Evolutionary conservation across 176 grass and related monocot species (phyloP), one percentile per base, ranked within the genome.

Genomic region (Oryza rufipogon): DNA sequence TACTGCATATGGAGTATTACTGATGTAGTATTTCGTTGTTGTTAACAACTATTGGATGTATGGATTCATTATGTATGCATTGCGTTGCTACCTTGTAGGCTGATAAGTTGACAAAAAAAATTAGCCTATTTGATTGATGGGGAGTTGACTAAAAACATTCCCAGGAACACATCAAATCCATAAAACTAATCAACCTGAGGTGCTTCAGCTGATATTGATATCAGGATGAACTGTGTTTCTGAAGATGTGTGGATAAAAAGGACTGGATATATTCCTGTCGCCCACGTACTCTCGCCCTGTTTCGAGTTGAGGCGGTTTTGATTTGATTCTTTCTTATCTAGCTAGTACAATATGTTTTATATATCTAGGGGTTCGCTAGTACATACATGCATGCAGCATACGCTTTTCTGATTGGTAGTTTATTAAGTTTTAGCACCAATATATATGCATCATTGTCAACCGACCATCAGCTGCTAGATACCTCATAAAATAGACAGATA

Each of bases 51-150:
- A 54, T 44, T 79, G 42, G 52, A 33, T 56, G 6, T 49, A 13
- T 49, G 47, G 47, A 49, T 66, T 44, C 11, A 81, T 23, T 19
- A 20, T 83, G 38, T 33, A 46, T 52, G 14, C 70, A 33, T 17
- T 60, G 25, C 61, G 52, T 66, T 4, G 20, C 74, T 51, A 60
- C 28, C 56, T 52, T 66, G 68, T 66, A 44, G 26, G 13, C 69
- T 83, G 11, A 66, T 83, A 52, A 66, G 58, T 41, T 84, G 75
- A 79, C 68, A 41, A 54, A 83, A 78, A n/a, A 12, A 23, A 11
- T 73, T 39, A 9, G 17, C 56, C 7, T 25, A 2, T 71, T 6
- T 77, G 17, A 23, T 47, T 38, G 13, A 20, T 8, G 14, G 11
- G 9, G 17, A 56, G 68, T 45, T 74, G 44, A 88, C 80, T 56